Percentiles rank a stretch among this genome's conserved stretches.
These are phyloP conservation scores for Psidium guajava DNA, from an alignment of 345 rosid genomes.

Conservation along the genomic window DNA sequence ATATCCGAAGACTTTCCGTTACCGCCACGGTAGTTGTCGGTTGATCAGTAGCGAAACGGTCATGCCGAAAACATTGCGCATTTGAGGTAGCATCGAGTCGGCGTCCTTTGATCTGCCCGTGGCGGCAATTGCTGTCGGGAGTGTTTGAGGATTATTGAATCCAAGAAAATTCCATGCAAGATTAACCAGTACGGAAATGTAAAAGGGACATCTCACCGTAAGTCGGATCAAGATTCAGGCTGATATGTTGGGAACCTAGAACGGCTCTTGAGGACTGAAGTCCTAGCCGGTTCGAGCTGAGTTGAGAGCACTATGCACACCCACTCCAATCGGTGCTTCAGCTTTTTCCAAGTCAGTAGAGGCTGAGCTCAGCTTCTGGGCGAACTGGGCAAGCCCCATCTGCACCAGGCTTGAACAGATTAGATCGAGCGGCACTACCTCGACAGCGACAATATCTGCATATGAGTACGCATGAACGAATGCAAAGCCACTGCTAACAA, in stretches of 20 bases:
- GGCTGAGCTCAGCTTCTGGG: slow-evolving; percentile 64
- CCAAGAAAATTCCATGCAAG: not conserved
- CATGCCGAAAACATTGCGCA: not conserved
- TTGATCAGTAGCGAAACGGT: not conserved
- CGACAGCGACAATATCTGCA: slow-evolving; percentile 63
- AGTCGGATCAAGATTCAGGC: not conserved
- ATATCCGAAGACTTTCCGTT: not conserved
- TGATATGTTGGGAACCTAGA: not conserved
- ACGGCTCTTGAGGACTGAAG: not conserved
- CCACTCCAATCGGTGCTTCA: slow-evolving; percentile 58
- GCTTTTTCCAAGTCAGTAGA: slow-evolving; percentile 72
- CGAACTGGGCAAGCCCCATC: slow-evolving; percentile 78
- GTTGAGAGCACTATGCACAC: slow-evolving; percentile 45
- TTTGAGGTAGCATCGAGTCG: not conserved
- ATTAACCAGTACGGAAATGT: not conserved
- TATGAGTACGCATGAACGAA: slow-evolving; percentile 74
- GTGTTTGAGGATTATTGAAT: not conserved
- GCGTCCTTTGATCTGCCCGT: not conserved
- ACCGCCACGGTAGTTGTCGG: not conserved
- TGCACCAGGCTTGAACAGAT: slow-evolving; percentile 68
- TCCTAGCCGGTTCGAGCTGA: slow-evolving; percentile 29
- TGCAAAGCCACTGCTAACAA: slow-evolving; percentile 81
- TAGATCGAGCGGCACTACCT: slow-evolving; percentile 64
- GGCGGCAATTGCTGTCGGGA: not conserved
- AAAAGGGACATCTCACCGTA: not conserved